Base-by-base conservation (phyloP, 768 basidiomycete species). In the Hygrophorus pudorinus region DNA sequence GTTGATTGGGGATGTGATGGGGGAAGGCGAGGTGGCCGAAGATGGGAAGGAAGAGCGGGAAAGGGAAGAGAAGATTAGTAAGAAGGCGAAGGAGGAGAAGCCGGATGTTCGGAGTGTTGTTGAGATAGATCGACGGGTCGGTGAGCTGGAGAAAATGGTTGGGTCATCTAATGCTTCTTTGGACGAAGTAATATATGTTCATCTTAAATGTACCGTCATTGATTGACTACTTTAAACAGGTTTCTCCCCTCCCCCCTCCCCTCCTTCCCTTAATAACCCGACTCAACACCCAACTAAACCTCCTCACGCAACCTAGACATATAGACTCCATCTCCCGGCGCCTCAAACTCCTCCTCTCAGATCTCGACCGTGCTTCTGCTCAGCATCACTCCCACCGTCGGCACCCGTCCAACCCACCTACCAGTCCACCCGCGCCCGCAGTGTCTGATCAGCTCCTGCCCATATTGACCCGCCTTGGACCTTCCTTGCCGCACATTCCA, bases 321-420 rank as follows among this genome's bases (percentile, higher is more conserved):
- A 81, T 98, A 40, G 96, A 99, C 61, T 86, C 90, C 9, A 85
- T 97, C 49, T 93, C 93, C 1, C 78, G 94, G 4, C 81, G 94
- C 4, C 75, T 98, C 48, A 99, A 98, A 56, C 68, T 97, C 6
- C 75, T 98, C 13, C 72, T 94, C 11, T 83, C 91, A 1, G 96
- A 99, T 61, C 75, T 99, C 41, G 94, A 98, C 40, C 81, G 93
- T 24, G 75, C 78, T 3, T 78, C 82, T 28, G 70, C 65, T 10
- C 78, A 70, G 57, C 68, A 66, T 43, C 69, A 63, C 52, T 57
- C 59, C 33, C 72, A 65, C 52, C 66, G 67, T 18, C 67, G 68
- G 8, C 65, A 72, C 40, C 59, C 66, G 1, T 70, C 71, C 1
- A 72, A 75, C 61, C 6, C 44, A 44, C 16, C 16, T 17, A 8